These are phyloP conservation scores for Rostrohypoxylon terebratum DNA, from an alignment of 495 filamentous ascomycete species.

Conservation along the genomic window DNA sequence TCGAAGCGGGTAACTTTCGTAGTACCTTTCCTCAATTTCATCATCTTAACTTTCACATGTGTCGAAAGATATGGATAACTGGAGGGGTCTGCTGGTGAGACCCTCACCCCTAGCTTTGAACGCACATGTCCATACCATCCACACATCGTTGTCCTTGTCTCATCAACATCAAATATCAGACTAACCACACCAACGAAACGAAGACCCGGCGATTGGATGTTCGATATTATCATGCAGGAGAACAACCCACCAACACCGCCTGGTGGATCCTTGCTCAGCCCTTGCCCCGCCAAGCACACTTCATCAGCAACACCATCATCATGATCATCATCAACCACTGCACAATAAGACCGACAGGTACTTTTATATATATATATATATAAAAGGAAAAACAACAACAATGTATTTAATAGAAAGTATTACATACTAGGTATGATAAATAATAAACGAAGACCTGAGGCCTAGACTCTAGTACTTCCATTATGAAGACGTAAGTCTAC, in stretches of 20 bases:
- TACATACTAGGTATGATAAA: constrained; percentile 27
- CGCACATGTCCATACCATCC: not conserved
- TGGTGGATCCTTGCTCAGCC: constrained; percentile 3
- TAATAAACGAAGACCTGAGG: constrained; percentile 12
- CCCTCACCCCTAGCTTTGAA: constrained; percentile 1
- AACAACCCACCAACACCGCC: not conserved
- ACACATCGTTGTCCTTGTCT: constrained; percentile 24
- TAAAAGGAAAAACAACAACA: not conserved
- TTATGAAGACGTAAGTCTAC: not conserved
- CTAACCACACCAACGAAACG: not conserved
- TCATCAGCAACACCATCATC: constrained; percentile 1
- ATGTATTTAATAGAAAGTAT: constrained; percentile 7
- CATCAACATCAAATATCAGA: constrained; percentile 9
- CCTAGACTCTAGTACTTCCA: not conserved
- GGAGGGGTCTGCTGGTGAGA: not conserved
- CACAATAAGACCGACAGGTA: constrained; percentile 21
- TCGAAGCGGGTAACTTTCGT: not conserved
- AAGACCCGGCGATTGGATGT: constrained; percentile 29
- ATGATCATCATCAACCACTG: constrained; percentile 7
- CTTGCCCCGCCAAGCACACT: constrained; percentile 15
- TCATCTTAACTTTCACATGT: constrained; percentile 25
- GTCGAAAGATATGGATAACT: constrained; percentile 13
- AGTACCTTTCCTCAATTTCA: not conserved
- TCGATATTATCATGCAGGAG: not conserved
- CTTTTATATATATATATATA: not conserved